Base-by-base conservation (phyloP, 1,284 basidiomycete species). In the Irpex sp. region DNA sequence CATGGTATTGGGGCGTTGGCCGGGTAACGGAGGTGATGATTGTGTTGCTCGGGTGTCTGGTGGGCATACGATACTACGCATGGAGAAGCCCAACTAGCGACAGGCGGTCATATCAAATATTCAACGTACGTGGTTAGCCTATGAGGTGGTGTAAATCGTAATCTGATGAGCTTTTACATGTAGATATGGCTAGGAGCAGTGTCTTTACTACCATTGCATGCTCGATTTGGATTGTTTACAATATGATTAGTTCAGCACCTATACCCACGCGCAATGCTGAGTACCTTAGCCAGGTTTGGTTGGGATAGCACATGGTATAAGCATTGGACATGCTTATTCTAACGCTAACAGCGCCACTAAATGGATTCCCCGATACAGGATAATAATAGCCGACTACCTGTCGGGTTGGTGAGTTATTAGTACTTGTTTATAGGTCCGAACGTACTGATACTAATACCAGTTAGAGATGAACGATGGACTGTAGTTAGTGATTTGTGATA, bases 11-110 rank as follows among this genome's bases (percentile, higher is more conserved):
- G 70, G 65, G 55, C 19, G 60, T 71, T 38, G 69, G 68, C 11
- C 61, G 65, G 19, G 17, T 67, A 44, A 65, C 59, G 51, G 60
- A 65, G 17, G 59, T 58, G 3, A n/a, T 65, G 17, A 67, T 75
- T 62, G 60, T 70, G 3, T 61, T 57, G 4, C 65, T 75, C 31
- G 74, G 74, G n/a, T 51, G 59, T 7, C 65, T 65, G 37, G 68
- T 76, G 26, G 74, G 73, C 19, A 40, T 55, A 13, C 70, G 74
- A 19, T 76, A 71, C 62, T 70, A 67, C 58, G 61, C 61, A 19
- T 66, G 64, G 55, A 64, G 69, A 51, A 66, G 61, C 6, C 52
- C 66, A 9, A 59, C 59, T 3, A 66, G 52, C 8, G 74, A 75
- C 62, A 66, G 65, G 55, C 44, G 36, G 21, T 72, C 73, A 15